Conservation (phyloP, 2,329 filamentous ascomycete species). For the Sporothrix phasma region DNA sequence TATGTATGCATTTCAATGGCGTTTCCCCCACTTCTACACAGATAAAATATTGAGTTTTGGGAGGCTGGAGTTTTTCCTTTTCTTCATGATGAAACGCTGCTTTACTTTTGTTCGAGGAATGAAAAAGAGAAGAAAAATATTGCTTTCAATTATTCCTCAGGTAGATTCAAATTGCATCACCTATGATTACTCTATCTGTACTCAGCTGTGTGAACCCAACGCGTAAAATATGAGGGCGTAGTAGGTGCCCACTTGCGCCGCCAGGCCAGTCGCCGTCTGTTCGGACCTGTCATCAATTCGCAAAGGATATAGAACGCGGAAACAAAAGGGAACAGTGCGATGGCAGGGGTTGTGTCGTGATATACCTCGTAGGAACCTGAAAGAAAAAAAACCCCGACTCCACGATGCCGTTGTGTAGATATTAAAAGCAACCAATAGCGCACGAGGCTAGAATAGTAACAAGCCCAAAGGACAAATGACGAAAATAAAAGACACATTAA, state of each 20-base stretch:
- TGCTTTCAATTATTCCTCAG: conserved; percentile 3
- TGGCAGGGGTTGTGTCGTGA: neutral
- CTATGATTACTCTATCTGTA: neutral
- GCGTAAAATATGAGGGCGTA: neutral
- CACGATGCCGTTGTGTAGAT: neutral
- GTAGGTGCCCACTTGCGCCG: too few relatives aligned
- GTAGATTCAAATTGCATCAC: conserved; percentile 2
- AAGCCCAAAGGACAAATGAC: too few relatives aligned
- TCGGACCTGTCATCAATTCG: too few relatives aligned
- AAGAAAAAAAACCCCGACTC: neutral
- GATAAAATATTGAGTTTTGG: neutral
- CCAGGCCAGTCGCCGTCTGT: too few relatives aligned
- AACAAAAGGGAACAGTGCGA: neutral
- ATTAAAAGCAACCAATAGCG: neutral
- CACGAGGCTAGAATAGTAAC: neutral
- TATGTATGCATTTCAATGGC: conserved; percentile 12
- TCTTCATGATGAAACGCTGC: conserved; percentile 6
- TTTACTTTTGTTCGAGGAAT: conserved; percentile 2
- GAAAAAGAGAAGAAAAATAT: neutral
- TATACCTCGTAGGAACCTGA: too few relatives aligned
- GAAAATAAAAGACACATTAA: neutral
- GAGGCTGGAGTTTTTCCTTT: conserved; percentile 14
- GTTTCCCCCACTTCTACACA: neutral
- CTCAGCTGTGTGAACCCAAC: neutral
- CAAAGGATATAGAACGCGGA: neutral